phyloP scores from a whole-genome alignment of 73 alveolate genomes.

The Tetrahymena borealis region DNA sequence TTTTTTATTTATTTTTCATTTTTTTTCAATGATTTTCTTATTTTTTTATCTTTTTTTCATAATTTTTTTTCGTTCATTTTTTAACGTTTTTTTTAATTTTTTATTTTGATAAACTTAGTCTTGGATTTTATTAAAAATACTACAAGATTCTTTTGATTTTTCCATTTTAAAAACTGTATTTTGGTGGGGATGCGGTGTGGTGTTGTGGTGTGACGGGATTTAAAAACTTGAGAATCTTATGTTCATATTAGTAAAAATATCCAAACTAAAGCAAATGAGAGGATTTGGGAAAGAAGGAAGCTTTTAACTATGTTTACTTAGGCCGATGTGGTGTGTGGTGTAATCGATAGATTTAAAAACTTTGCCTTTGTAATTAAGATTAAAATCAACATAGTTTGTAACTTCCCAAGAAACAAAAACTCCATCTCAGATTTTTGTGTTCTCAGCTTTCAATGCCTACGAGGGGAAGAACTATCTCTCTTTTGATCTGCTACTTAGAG shows the following conservation, averaged over 20 bases:
- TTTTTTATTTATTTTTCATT: background rate
- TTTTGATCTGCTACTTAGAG: background rate
- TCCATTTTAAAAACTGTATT: background rate
- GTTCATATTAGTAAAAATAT: background rate
- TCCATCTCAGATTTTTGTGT: constrained; percentile 1
- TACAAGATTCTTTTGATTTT: background rate
- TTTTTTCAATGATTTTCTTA: background rate
- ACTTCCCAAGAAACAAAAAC: background rate
- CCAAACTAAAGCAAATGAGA: background rate
- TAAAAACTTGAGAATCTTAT: background rate
- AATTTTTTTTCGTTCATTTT: background rate
- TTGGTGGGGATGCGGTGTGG: background rate
- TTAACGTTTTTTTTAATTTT: too few species aligned
- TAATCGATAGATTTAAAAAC: background rate
- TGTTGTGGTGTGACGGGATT: background rate
- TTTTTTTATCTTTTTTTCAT: background rate
- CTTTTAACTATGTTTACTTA: background rate
- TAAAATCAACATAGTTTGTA: background rate
- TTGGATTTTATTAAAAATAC: background rate
- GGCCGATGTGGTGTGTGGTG: constrained; percentile 8
- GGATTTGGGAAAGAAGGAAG: background rate
- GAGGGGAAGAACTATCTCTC: background rate
- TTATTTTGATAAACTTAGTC: too few species aligned
- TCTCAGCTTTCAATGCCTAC: background rate
- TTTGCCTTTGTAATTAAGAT: background rate